Conservation (phyloP, 1,284 basidiomycete species). For the Mycosarcoma maydis region DNA sequence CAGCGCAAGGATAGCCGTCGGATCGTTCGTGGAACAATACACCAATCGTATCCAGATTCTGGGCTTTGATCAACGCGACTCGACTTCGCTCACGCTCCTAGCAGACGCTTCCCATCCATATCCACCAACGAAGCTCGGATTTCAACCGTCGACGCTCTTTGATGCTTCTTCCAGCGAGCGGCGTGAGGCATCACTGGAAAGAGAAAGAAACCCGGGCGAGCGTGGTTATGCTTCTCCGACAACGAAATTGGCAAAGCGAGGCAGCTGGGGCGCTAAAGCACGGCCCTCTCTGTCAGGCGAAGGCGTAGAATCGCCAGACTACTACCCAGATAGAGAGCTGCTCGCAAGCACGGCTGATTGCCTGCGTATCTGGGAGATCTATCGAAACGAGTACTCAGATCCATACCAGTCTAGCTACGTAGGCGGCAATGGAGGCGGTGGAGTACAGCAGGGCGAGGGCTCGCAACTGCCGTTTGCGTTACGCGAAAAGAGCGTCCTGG, state of each 20-base stretch:
- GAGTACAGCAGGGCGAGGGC: slow-evolving; percentile 10
- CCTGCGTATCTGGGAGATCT: slow-evolving; percentile 63
- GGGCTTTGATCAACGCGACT: slow-evolving; percentile 47
- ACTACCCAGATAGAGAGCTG: slow-evolving; percentile 62
- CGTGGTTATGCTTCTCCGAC: slow-evolving; percentile 49
- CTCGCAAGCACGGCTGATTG: slow-evolving; percentile 65
- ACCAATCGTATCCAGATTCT: slow-evolving; percentile 65
- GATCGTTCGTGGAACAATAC: slow-evolving; percentile 64
- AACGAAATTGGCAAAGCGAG: slow-evolving; percentile 49
- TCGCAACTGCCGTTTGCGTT: slow-evolving; percentile 49
- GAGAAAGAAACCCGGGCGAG: slow-evolving; percentile 34
- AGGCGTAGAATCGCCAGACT: slow-evolving; percentile 25
- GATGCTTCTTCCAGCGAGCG: slow-evolving; percentile 40
- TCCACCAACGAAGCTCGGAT: slow-evolving; percentile 63
- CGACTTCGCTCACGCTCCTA: slow-evolving; percentile 46
- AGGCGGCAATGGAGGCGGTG: slow-evolving; percentile 27
- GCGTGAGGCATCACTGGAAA: slow-evolving; percentile 29
- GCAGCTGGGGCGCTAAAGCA: slow-evolving; percentile 52
- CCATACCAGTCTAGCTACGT: slow-evolving; percentile 49
- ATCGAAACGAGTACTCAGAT: slow-evolving; percentile 50
- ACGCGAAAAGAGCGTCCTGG: slow-evolving; percentile 64
- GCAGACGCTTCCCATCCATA: slow-evolving; percentile 65
- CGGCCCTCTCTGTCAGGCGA: slow-evolving; percentile 15
- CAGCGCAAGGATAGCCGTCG: slow-evolving; percentile 59
- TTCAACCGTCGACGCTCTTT: slow-evolving; percentile 61